Evolutionary conservation across 768 basidiomycete species (phyloP).

Genomic region (Amanita rubescens): DNA sequence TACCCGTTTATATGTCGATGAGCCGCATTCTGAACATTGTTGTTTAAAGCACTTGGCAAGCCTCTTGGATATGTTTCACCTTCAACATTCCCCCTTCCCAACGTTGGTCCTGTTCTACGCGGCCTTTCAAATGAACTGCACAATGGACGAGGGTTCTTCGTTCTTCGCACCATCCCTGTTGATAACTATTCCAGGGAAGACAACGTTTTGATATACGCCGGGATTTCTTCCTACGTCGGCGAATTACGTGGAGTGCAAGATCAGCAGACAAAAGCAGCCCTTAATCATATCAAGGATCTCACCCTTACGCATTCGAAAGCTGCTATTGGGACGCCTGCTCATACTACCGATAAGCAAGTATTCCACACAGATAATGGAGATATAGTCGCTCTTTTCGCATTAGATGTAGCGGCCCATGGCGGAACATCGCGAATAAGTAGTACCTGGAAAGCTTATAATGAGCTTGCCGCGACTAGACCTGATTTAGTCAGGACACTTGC

Average conservation of each 20-base stretch:
- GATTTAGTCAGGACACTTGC: slow-evolving; percentile 35
- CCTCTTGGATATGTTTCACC: slow-evolving; percentile 24
- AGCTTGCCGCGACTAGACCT: slow-evolving; percentile 36
- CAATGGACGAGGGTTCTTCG: slow-evolving; percentile 41
- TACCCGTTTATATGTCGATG: neutral
- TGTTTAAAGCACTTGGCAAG: slow-evolving; percentile 12
- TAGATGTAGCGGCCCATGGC: slow-evolving; percentile 35
- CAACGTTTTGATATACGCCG: slow-evolving; percentile 36
- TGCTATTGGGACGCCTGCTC: slow-evolving; percentile 36
- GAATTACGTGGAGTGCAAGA: slow-evolving; percentile 37
- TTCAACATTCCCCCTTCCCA: slow-evolving; percentile 36
- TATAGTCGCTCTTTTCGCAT: slow-evolving; percentile 35
- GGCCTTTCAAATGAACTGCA: slow-evolving; percentile 35
- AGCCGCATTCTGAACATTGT: neutral
- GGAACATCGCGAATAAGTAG: slow-evolving; percentile 40
- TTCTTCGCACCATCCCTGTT: slow-evolving; percentile 37
- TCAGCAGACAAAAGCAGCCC: slow-evolving; percentile 29
- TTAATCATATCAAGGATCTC: slow-evolving; percentile 42
- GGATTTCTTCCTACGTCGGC: slow-evolving; percentile 40
- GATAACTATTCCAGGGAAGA: slow-evolving; percentile 33
- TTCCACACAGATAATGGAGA: slow-evolving; percentile 44
- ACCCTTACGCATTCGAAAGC: slow-evolving; percentile 34
- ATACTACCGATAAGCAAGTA: slow-evolving; percentile 43
- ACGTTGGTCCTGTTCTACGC: slow-evolving; percentile 26
- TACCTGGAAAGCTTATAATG: slow-evolving; percentile 36